phyloP scores from a whole-genome alignment of 495 filamentous ascomycete genomes.

The Tuber melanosporum region DNA sequence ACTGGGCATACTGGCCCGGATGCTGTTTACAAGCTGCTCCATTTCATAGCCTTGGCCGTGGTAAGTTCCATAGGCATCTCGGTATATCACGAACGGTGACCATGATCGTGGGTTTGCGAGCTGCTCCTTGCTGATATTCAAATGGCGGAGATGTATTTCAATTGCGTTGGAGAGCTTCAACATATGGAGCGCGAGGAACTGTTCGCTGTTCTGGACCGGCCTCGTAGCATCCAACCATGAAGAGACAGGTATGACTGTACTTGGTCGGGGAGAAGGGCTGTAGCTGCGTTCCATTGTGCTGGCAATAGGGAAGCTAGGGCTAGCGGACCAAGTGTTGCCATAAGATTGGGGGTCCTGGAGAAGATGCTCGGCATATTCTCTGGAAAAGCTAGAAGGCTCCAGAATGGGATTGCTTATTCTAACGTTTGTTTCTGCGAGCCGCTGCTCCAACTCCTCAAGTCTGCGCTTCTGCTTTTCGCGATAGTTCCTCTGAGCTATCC shows the following conservation, averaged over 20 bases:
- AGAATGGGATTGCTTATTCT: not conserved
- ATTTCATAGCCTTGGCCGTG: constrained; percentile 3
- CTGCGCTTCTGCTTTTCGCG: constrained; percentile 28
- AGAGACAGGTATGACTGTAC: constrained; percentile 12
- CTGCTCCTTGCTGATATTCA: constrained; percentile 13
- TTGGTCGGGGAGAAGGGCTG: constrained; percentile 6
- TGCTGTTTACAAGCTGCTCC: constrained; percentile 7
- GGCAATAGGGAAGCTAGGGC: constrained; percentile 18
- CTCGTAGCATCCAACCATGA: constrained; percentile 26
- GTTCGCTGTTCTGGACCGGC: constrained; percentile 8
- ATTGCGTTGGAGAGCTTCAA: constrained; percentile 20
- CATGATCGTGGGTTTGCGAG: constrained; percentile 7
- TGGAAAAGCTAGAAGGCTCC: constrained; percentile 2
- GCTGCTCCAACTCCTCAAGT: constrained; percentile 13
- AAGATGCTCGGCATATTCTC: constrained; percentile 13
- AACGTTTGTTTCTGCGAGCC: constrained; percentile 14
- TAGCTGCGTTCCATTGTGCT: constrained; percentile 20
- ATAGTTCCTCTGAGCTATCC: constrained; percentile 33
- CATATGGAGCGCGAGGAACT: constrained; percentile 19
- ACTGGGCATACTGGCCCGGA: constrained; percentile 16
- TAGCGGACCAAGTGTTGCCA: constrained; percentile 11
- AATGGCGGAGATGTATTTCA: constrained; percentile 22
- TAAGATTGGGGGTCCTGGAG: not conserved
- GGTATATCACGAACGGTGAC: constrained; percentile 19
- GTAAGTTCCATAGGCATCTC: not conserved